phyloP scores from a whole-genome alignment of 1,284 basidiomycete genomes.

The Agroathelia rolfsii region DNA sequence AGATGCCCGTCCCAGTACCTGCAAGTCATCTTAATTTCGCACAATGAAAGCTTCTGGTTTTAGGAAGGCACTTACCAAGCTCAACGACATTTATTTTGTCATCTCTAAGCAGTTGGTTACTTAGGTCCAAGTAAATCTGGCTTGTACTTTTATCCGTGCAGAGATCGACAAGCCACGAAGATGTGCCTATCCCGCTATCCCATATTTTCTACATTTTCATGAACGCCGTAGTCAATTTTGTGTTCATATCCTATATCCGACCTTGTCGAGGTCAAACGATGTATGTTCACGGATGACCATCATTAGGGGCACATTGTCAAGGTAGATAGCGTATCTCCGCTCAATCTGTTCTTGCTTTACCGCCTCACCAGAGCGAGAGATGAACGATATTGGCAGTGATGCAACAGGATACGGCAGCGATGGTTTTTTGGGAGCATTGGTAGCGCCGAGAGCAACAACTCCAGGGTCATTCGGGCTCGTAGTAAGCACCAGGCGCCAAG shows the following conservation, averaged over 20 bases:
- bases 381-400: slow-evolving; percentile 57
- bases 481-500: slow-evolving; percentile 57
- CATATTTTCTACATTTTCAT: slow-evolving; percentile 69
- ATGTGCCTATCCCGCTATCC: slow-evolving; percentile 81
- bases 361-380: slow-evolving; percentile 15
- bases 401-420: slow-evolving; percentile 48
- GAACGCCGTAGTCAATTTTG: slow-evolving; percentile 5
- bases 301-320: slow-evolving; percentile 14
- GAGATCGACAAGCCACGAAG: slow-evolving; percentile 56
- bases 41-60: background rate
- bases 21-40: slow-evolving; percentile 1
- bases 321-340: slow-evolving; percentile 36
- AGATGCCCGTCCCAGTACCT: slow-evolving; percentile 80
- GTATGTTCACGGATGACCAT: slow-evolving; percentile 68
- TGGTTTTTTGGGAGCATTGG: too few relatives aligned
- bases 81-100: slow-evolving; percentile 43
- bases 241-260: slow-evolving; percentile 21
- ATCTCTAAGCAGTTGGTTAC: slow-evolving; percentile 19
- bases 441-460: too few relatives aligned
- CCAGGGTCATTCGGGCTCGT: too few relatives aligned
- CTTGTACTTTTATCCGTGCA: too few relatives aligned
- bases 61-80: slow-evolving; percentile 43
- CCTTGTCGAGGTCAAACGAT: slow-evolving; percentile 85
- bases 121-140: slow-evolving; percentile 8
- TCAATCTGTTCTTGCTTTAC: slow-evolving; percentile 66